Evolutionary conservation across 1,284 basidiomycete genomes (phyloP), one percentile per base, ranked within the genome.

Genomic region (Phylloboletellus chloephorus): DNA sequence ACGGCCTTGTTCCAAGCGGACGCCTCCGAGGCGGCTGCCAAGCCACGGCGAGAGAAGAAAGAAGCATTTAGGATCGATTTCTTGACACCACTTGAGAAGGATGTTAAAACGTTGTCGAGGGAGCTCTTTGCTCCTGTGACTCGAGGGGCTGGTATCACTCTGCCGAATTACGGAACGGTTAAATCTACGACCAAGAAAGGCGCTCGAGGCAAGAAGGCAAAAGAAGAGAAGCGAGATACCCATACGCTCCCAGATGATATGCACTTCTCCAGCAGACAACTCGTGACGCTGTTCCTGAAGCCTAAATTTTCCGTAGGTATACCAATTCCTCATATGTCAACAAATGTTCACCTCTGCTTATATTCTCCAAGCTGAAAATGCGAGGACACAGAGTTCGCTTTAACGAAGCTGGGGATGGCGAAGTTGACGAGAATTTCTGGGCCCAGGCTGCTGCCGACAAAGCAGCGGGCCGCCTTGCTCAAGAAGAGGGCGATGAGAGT

Each of bases 351-450:
- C 41, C 15, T 31, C 12, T 2, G 20, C 8, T 28, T 16, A 13
- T 45, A 9, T 38, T 8, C 12, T 40, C 12, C n/a, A 52, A 92
- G 89, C 65, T 93, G 15, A 83, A 80, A 57, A 88, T 89, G 85
- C 79, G 88, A 13, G 82, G 86, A 9, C 76, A 77, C 43, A 71
- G 72, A 33, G 77, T 72, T 12, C 65, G 66, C 31, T 66, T 76
- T 38, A 77, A 82, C 47, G 71, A 74, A 38, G 70, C 71, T 21
- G 76, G 72, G 9, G 82, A 88, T 49, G 89, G 84, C 26, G 91
- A 94, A 60, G 82, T 94, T 17, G 92, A 96, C 58, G 90, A 91
- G 62, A 82, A 87, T 48, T 96, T 93, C 68, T 98, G 95, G 95
- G 92, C 91, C 0, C 83, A 89, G 52, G 88, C 89, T 12, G 91